Evolutionary conservation across 1,284 basidiomycete species (phyloP), one percentile per base, ranked within the genome.

Genomic region (Naganishia liquefaciens): DNA sequence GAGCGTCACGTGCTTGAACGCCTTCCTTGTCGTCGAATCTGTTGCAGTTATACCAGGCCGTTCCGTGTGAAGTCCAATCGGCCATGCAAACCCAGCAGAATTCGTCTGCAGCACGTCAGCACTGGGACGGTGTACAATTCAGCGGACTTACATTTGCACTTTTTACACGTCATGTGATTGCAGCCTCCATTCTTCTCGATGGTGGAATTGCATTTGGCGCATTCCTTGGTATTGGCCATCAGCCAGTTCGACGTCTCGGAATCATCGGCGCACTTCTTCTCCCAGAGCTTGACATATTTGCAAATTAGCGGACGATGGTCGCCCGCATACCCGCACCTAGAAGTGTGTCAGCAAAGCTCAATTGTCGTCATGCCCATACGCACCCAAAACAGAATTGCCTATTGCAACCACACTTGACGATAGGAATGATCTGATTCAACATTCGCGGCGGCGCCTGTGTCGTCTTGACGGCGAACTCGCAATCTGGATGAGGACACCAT

Each of bases 101-200:
- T 75, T 87, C 82, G 74, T 79, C 71, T 67, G 67, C 51, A 65
- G 43, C 19, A 25, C 10, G 52, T 21, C 23, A 39, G 50, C 69
- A 23, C 27, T 37, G 33, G 13, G 33, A 13, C 33, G 33, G 6
- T 37, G 13, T 7, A 37, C 33, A 10, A 46, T 27, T 30, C 86
- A 37, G 39, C 51, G 15, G 33, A 68, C 80, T 91, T 90, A 75
- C 92, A 88, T 76, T 91, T 93, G 84, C 93, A 96, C 81, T 95
- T 96, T 84, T 95, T 94, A 83, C 93, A 96, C n/a, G 93, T 96
- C 93, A 96, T 96, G 79, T 96, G 93, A 82, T 96, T 95, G 91
- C 95, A 98, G 5, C 95, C 94, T n/a, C 95, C 94, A 72, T 98
- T 98, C 88, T 99, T 98, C 84, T 99, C 94, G 70, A 99, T 98